Evolutionary conservation across 2,329 filamentous ascomycete genomes (phyloP).

Genomic region (Penicillium sclerotigenum): DNA sequence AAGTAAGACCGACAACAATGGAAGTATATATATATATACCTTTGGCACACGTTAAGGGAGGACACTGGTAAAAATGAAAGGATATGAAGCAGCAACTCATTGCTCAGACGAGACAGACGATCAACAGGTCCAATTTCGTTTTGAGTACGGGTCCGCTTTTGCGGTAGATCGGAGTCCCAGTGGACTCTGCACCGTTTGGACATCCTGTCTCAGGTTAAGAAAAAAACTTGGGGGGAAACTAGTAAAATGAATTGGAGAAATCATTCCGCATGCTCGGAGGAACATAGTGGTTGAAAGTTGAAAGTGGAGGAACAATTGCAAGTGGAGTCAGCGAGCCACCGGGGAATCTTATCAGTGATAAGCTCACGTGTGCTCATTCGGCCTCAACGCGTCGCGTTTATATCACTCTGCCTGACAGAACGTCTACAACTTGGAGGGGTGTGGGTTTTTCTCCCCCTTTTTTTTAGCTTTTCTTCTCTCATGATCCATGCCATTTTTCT

Average conservation of each 20-base stretch:
- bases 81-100: slow-evolving; percentile 83
- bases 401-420: background rate
- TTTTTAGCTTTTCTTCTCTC: background rate
- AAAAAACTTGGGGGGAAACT: background rate
- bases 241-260: background rate
- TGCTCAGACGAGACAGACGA: slow-evolving; percentile 69
- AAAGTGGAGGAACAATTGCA: background rate
- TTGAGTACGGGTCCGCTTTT: slow-evolving; percentile 46
- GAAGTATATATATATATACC: slow-evolving; percentile 43
- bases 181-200: slow-evolving; percentile 31
- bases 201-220: slow-evolving; percentile 24
- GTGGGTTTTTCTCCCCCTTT: background rate
- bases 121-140: slow-evolving; percentile 45
- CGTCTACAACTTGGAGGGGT: background rate
- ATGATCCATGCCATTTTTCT: background rate
- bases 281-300: background rate
- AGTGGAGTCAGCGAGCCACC: background rate
- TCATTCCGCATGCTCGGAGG: background rate
- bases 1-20: background rate
- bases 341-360: slow-evolving; percentile 3
- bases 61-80: slow-evolving; percentile 70
- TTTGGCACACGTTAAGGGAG: slow-evolving; percentile 63
- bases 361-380: slow-evolving; percentile 5
- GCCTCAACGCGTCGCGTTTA: slow-evolving; percentile 12
- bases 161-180: slow-evolving; percentile 15